phyloP scores from a whole-genome alignment of 2,329 filamentous ascomycete species.

The Stachybotrys elegans region DNA sequence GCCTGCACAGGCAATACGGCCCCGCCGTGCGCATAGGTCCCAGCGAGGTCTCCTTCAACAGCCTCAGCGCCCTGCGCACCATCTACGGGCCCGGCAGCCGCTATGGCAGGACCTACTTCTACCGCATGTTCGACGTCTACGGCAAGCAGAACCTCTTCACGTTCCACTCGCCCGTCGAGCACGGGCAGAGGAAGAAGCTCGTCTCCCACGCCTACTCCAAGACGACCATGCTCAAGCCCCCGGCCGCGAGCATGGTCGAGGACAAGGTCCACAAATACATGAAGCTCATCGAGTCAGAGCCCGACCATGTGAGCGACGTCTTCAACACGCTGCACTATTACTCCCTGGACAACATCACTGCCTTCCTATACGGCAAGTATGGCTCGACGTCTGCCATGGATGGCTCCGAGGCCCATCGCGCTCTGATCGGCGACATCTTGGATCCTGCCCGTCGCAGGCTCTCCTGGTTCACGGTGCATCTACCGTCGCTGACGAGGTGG shows the following conservation, averaged over 20 bases:
- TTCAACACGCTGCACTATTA: conserved; percentile 47
- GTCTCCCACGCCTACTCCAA: conserved; percentile 50
- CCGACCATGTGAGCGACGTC: conserved; percentile 32
- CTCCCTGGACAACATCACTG: conserved; percentile 46
- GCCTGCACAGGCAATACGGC: conserved; percentile 40
- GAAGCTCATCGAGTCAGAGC: conserved; percentile 30
- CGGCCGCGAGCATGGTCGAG: conserved; percentile 11
- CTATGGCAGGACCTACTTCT: conserved; percentile 45
- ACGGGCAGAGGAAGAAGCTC: conserved; percentile 47
- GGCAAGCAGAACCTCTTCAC: conserved; percentile 48
- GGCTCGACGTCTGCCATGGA: conserved; percentile 38
- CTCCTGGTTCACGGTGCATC: conserved; percentile 44
- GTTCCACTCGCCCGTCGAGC: conserved; percentile 35
- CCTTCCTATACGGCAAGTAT: conserved; percentile 42
- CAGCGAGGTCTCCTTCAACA: conserved; percentile 36
- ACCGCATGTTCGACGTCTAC: conserved; percentile 51
- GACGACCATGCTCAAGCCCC: conserved; percentile 25
- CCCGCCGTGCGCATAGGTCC: conserved; percentile 42
- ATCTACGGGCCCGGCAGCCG: conserved; percentile 50
- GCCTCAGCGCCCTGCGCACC: conserved; percentile 38
- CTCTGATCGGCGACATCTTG: conserved; percentile 41
- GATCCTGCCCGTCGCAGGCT: conserved; percentile 38
- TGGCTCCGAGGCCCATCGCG: conserved; percentile 29
- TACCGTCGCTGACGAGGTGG: conserved; percentile 40
- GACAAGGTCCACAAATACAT: conserved; percentile 28